Evolutionary conservation across 2,329 filamentous ascomycete species (phyloP).

Genomic region (Pseudogymnoascus sp.): DNA sequence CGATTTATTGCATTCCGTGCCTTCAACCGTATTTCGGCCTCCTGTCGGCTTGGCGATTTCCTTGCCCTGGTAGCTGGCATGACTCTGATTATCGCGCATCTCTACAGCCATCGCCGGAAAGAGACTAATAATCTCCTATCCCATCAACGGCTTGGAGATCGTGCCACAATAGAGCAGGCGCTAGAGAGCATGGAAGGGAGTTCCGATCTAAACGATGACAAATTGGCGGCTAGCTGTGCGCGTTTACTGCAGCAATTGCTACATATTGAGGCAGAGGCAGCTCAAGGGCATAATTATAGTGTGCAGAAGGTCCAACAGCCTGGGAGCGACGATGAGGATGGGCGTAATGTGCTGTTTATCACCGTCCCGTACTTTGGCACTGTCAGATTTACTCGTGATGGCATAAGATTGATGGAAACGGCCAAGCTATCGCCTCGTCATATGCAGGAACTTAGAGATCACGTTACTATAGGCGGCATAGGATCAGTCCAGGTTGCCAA

Average conservation of each 20-base stretch:
- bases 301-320: neutral
- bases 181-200: constrained; percentile 30
- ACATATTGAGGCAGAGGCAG: constrained; percentile 29
- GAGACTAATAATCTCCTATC: constrained; percentile 25
- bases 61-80: constrained; percentile 32
- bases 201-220: constrained; percentile 26
- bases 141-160: constrained; percentile 35
- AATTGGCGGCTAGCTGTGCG: constrained; percentile 26
- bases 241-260: constrained; percentile 28
- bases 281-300: constrained; percentile 14
- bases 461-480: neutral
- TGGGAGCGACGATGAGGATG: constrained; percentile 11
- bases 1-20: constrained; percentile 31
- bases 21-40: constrained; percentile 25
- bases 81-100: constrained; percentile 32
- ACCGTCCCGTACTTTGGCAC: constrained; percentile 28
- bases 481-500: neutral
- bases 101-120: constrained; percentile 26
- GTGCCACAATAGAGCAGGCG: constrained; percentile 33
- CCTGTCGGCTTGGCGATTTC: constrained; percentile 33
- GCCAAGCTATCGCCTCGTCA: neutral
- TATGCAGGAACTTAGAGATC: neutral
- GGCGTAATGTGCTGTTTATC: constrained; percentile 5
- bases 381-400: constrained; percentile 26
- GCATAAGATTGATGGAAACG: neutral